Evolutionary conservation across 129 eudicot genomes (phyloP).

Genomic region (Centella asiatica): DNA sequence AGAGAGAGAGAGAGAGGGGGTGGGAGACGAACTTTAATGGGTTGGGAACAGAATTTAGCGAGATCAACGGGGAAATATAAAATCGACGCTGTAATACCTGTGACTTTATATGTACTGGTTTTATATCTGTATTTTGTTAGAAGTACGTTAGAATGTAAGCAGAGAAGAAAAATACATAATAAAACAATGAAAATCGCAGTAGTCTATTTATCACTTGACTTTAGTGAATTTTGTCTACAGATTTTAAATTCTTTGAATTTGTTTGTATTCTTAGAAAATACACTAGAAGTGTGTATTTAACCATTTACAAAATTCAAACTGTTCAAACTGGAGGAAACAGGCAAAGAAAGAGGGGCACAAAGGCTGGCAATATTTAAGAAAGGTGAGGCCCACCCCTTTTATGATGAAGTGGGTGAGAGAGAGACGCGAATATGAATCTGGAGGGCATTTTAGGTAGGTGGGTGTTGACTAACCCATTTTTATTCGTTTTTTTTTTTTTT

Average conservation of each 20-base stretch:
- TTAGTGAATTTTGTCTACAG: background rate
- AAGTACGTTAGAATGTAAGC: background rate
- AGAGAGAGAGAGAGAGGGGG: too few relatives aligned
- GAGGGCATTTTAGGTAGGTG: constrained; percentile 19
- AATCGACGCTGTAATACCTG: constrained; percentile 3
- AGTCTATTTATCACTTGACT: background rate
- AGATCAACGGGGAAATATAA: constrained; percentile 18
- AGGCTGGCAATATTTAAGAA: constrained; percentile 8
- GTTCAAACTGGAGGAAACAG: background rate
- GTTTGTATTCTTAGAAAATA: background rate
- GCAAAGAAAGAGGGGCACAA: background rate
- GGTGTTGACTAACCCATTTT: constrained; percentile 22
- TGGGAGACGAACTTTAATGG: constrained; percentile 8
- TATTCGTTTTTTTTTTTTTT: background rate
- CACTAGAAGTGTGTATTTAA: background rate
- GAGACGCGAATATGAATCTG: background rate
- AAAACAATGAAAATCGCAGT: constrained; percentile 11
- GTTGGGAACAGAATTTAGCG: constrained; percentile 12
- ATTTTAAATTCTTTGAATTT: background rate
- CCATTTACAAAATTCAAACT: background rate
- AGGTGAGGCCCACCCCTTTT: background rate
- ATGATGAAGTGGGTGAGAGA: constrained; percentile 4
- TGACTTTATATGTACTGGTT: constrained; percentile 10
- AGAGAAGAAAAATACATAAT: background rate
- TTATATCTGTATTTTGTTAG: constrained; percentile 2